These are phyloP conservation scores for Gypsophila paniculata DNA, from an alignment of 179 eudicot genomes.

Conservation along the genomic window DNA sequence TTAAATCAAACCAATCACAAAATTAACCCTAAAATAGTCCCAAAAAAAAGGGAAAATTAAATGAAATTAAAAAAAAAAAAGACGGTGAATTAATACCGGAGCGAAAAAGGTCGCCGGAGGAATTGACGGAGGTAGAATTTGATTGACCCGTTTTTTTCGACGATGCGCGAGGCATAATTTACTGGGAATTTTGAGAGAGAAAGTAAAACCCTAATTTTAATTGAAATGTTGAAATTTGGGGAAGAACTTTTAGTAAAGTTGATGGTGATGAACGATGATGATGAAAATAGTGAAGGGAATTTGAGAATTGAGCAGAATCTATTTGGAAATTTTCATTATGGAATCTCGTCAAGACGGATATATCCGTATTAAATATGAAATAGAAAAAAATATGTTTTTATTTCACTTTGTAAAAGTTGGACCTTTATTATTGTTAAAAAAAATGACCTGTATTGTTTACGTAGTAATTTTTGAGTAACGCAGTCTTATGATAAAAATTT, in stretches of 20 bases:
- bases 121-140: constrained; percentile 46
- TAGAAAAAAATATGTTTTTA: too few relatives aligned
- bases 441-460: too few relatives aligned
- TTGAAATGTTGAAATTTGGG: constrained; percentile 3
- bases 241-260: background rate
- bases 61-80: background rate
- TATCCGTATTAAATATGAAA: too few relatives aligned
- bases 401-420: too few relatives aligned
- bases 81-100: constrained; percentile 36
- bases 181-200: background rate
- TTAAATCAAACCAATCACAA: background rate
- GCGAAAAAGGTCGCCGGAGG: constrained; percentile 61
- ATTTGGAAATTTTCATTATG: too few relatives aligned
- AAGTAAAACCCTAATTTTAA: constrained; percentile 7
- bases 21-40: background rate
- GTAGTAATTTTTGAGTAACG: too few relatives aligned
- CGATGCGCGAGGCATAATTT: constrained; percentile 71
- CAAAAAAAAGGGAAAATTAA: background rate
- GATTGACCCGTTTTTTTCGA: constrained; percentile 55
- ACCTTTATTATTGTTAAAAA: too few relatives aligned
- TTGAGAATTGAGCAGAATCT: too few relatives aligned
- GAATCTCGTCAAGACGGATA: too few relatives aligned
- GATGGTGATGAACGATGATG: too few relatives aligned
- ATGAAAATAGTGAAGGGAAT: too few relatives aligned
- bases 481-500: too few relatives aligned